Base-by-base conservation (phyloP, 2,329 filamentous ascomycete species). In the Chaetomium globosum region DNA sequence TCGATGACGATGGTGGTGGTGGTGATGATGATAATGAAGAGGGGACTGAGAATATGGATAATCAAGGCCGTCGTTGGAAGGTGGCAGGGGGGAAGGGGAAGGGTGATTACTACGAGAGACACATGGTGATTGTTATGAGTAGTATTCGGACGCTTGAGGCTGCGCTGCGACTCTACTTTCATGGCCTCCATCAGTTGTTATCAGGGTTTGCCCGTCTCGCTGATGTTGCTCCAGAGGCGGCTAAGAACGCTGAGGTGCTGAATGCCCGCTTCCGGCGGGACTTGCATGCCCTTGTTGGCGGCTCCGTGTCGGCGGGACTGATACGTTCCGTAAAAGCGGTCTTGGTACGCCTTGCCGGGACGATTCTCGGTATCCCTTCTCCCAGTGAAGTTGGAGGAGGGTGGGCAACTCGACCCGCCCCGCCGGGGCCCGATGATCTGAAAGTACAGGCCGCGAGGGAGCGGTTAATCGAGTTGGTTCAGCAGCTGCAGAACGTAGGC, bases 281-380 rank as follows among this genome's bases (percentile, higher is more conserved):
- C 68, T 75, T 91, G 12, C 83, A 89, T 71, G 86, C 87, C 26
- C 80, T 90, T 26, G 82, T 91, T 67, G 83, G 85, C 53, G 89
- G 89, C 73, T 87, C 87, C 10, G 80, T 87, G 65, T 83, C 83
- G 2, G 78, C 78, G 46, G 78, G 81, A 4, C 78, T 90, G 57
- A 79, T 82, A 43, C 77, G 77, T 56, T 83, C 87, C 1, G 74
- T 91, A 28, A 81, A 80, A 51, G 78, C 76, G 51, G 83, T 89
- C 46, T 72, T 91, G 54, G 78, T 78, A 13, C 79, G 81, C 59
- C 78, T 85, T n/a, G 80, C 85, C 64, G 80, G 78, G 58, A 76
- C 75, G 69, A 75, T 88, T 71, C 80, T 87, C 13, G 78, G 78
- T 2, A 72, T 80, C 36, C 68, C 69, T 10, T 57, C 62, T n/a